Evolutionary conservation across 1,284 basidiomycete genomes (phyloP), one percentile per base, ranked within the genome.

Genomic region (Ganoderma leucocontextum): DNA sequence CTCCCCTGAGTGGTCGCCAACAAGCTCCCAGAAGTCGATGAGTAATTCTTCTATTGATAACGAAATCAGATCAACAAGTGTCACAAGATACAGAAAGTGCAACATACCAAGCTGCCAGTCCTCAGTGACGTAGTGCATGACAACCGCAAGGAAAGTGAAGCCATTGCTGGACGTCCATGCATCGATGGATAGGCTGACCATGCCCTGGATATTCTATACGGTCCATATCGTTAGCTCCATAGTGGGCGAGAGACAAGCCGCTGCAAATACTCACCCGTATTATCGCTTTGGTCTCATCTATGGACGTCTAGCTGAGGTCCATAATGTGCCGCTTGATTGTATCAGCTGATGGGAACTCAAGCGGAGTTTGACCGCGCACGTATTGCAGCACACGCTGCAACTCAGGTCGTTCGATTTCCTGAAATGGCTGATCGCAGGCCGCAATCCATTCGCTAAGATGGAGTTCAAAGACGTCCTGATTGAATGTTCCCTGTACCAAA

Each of bases 201-300:
- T 49, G 47, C 47, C n/a, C 22, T 49, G 8, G 19, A 49, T 25
- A 5, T 49, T 12, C 47, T 49, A 19, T 10, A 49, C 36, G 99
- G 99, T 80, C 88, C 99, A 68, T 97, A 99, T 80, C 92, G 97
- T 67, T 98, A 99, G 82, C 92, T 99, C 69, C 94, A 99, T 73
- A 94, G 98, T 69, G 98, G 98, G 0, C 97, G 99, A 78, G 98
- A 99, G 81, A 98, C 99, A 84, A 98, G 99, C 39, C 39, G 39
- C 9, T 4, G 9, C 9, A 39, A 4, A 13, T 8, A 19, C 47
- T 3, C 22, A 49, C 47, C n/a, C 10, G 47, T 4, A 49, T n/a
- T 0, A 49, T 49, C 17, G 8, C 9, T 25, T 25, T 9, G n/a
- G 47, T 49, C n/a, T 49, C n/a, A 22, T 2, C 8, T 22, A 49